Evolutionary conservation across 176 grass and related monocot genomes (phyloP).

Genomic region (Cymbopogon citratus): DNA sequence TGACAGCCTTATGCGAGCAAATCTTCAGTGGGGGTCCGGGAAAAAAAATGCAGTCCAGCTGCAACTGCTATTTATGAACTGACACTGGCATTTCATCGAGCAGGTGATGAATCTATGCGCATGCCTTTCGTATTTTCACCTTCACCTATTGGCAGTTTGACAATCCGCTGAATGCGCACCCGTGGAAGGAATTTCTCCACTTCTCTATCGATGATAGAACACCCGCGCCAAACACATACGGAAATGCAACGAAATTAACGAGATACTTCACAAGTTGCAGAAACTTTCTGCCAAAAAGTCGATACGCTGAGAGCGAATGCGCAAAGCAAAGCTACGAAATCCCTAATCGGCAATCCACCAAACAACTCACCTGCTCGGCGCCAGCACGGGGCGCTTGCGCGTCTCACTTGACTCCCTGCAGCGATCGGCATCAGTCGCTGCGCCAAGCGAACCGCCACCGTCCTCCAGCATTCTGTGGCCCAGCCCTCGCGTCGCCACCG

Average conservation of each 20-base stretch:
- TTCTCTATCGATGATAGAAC: background rate
- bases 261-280: background rate
- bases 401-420: constrained; percentile 24
- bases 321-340: background rate
- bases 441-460: constrained; percentile 22
- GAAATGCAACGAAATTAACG: background rate
- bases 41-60: constrained; percentile 13
- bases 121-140: background rate
- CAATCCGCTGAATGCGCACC: background rate
- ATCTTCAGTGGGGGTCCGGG: background rate
- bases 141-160: background rate
- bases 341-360: constrained; percentile 24
- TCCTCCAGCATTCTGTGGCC: constrained; percentile 35
- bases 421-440: constrained; percentile 31
- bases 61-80: background rate
- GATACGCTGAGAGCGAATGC: background rate
- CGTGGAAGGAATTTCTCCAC: background rate
- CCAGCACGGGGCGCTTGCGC: constrained; percentile 26
- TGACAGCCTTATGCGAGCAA: constrained; percentile 3
- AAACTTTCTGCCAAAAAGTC: background rate
- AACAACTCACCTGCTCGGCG: constrained; percentile 35
- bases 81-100: constrained; percentile 28
- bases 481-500: constrained; percentile 3
- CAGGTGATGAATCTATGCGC: background rate
- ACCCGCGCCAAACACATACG: background rate